Conservation (phyloP, 2,329 filamentous ascomycete species). For the Trichoderma breve region DNA sequence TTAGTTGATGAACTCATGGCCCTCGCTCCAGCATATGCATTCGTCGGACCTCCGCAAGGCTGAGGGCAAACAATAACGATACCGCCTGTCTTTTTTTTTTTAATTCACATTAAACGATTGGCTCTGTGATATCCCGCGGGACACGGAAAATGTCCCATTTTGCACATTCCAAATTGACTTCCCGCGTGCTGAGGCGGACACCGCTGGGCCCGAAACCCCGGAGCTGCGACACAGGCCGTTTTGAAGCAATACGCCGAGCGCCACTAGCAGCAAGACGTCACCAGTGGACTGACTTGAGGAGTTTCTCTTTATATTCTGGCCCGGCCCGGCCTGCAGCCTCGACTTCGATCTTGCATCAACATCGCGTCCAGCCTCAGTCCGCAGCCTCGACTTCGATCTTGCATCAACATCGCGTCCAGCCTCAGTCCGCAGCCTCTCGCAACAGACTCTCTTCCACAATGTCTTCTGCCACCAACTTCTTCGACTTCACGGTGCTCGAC, state of each 20-base stretch:
- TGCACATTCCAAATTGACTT: neutral
- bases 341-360: slow-evolving; percentile 5
- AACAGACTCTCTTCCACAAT: slow-evolving; percentile 29
- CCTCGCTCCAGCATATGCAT: neutral
- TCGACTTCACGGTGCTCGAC: slow-evolving; percentile 80
- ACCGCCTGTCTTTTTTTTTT: neutral
- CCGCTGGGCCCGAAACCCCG: neutral
- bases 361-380: neutral
- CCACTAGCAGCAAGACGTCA: slow-evolving; percentile 16
- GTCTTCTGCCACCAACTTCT: slow-evolving; percentile 56
- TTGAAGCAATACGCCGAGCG: slow-evolving; percentile 6
- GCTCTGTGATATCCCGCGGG: neutral
- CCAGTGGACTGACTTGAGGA: slow-evolving; percentile 8
- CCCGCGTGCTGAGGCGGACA: neutral
- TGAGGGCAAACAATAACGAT: neutral
- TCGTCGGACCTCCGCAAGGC: neutral
- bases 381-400: neutral
- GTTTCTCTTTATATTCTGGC: slow-evolving; percentile 8
- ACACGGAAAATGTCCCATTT: neutral
- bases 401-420: slow-evolving; percentile 10
- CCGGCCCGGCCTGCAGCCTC: neutral
- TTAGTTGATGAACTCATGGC: neutral
- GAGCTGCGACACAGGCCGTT: neutral
- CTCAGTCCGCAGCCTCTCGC: neutral
- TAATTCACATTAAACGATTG: neutral